Evolutionary conservation across 345 rosid species (phyloP), one percentile per base, ranked within the genome.

Genomic region (Hirschfeldia incana): DNA sequence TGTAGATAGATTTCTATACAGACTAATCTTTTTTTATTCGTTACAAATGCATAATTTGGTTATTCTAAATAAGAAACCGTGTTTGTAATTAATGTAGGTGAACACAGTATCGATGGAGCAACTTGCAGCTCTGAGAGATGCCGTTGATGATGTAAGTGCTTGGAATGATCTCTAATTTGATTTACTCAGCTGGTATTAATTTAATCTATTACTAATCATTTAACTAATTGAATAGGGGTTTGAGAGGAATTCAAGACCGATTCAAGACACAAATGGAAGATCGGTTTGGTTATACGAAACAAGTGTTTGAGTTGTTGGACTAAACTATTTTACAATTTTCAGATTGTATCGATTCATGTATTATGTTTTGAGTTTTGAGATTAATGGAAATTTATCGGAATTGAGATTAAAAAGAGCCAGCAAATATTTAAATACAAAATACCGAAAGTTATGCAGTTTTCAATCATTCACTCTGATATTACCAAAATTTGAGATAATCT

Each of bases 71-170:
- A 12, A 11, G 8, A 37, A 37, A 37, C 10, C 8, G 42, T 37
- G 42, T 37, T 8, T 37, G 3, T 37, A 37, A 37, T 37, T 53
- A 53, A 1, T 69, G 11, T 36, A 88, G 97, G 91, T 87, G 78
- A 87, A 85, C 74, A 89, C 98, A 42, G 87, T 86, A 21, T 87
- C 97, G 29, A 79, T 72, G 83, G 88, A 88, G 80, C 93, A 91
- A 81, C 81, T 88, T 42, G 55, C 17, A 39, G 87, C 84, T 39
- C 55, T 91, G 12, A 86, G 74, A 65, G 75, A 81, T 5, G 88
- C 80, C 0, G 95, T 90, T 80, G 83, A 88, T 10, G 90, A 93
- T 83, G 95, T 86, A 84, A 87, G 91, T 58, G n/a, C 0, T 59
- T 17, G 6, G 60, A 59, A 32, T 13, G 3, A 53, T 53, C 4